A percentile compares a stretch with the other conserved stretches of the same genome.
phyloP scores from a whole-genome alignment of 371 early-diverging fungal species.

The Mucor sp. region DNA sequence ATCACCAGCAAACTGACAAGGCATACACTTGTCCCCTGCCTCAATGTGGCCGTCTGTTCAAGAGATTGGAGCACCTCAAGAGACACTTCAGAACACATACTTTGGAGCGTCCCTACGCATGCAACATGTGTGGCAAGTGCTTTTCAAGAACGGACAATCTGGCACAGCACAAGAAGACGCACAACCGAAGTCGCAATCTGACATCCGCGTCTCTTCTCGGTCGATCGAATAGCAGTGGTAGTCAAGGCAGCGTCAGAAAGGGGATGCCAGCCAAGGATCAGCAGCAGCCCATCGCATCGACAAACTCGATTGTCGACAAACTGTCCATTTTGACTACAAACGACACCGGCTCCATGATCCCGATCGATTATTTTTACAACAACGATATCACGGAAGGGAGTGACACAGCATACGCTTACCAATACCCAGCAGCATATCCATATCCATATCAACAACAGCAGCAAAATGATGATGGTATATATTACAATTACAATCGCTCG shows the following conservation, averaged over 20 bases:
- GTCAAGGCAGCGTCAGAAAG: background rate
- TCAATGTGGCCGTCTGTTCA: conserved; percentile 57
- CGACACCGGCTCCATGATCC: background rate
- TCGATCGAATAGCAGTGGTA: conserved; percentile 5
- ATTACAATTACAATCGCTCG: background rate
- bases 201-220: conserved; percentile 4
- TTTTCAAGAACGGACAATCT: conserved; percentile 86
- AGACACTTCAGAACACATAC: conserved; percentile 84
- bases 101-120: conserved; percentile 74
- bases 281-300: background rate
- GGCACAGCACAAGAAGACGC: conserved; percentile 83
- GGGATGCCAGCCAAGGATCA: background rate
- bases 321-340: background rate
- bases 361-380: background rate
- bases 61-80: conserved; percentile 82
- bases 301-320: background rate
- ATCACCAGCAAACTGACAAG: conserved; percentile 4
- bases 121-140: conserved; percentile 75
- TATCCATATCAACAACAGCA: background rate
- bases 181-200: conserved; percentile 34
- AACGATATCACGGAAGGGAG: background rate
- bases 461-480: background rate
- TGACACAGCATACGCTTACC: background rate
- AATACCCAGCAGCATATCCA: background rate
- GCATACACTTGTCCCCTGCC: conserved; percentile 37